phyloP scores from a whole-genome alignment of 306 rosid genomes.

The Cucurbita maxima region DNA sequence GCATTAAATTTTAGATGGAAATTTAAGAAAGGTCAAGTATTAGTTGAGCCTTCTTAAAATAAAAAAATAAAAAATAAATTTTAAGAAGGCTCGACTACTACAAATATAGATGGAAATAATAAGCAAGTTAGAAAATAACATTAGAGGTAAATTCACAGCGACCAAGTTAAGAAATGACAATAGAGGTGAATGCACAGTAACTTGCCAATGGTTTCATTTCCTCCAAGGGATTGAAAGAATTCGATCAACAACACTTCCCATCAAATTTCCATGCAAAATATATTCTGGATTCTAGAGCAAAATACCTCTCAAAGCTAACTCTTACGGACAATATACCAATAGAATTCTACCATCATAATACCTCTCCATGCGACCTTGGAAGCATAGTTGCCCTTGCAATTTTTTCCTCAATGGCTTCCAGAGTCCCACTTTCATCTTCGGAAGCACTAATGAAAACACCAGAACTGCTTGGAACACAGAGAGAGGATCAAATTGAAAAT shows the following conservation, averaged over 20 bases:
- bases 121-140: not conserved
- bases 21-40: too few relatives aligned
- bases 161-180: not conserved
- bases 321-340: not conserved
- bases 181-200: not conserved
- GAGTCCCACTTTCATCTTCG: slow-evolving; percentile 49
- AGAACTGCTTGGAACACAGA: slow-evolving; percentile 35
- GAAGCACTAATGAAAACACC: slow-evolving; percentile 60
- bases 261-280: not conserved
- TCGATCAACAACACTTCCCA: not conserved
- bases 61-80: not conserved
- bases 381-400: slow-evolving; percentile 71
- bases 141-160: not conserved
- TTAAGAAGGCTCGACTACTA: not conserved
- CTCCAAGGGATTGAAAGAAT: not conserved
- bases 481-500: not conserved
- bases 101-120: not conserved
- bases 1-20: not conserved
- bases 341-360: slow-evolving; percentile 12
- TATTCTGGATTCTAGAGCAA: not conserved
- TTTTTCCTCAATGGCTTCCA: slow-evolving; percentile 65
- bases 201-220: not conserved
- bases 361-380: slow-evolving; percentile 83
- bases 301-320: not conserved
- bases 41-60: too few relatives aligned